Base-by-base conservation (phyloP, 768 basidiomycete genomes). In the Neoboletus brunneissimus region DNA sequence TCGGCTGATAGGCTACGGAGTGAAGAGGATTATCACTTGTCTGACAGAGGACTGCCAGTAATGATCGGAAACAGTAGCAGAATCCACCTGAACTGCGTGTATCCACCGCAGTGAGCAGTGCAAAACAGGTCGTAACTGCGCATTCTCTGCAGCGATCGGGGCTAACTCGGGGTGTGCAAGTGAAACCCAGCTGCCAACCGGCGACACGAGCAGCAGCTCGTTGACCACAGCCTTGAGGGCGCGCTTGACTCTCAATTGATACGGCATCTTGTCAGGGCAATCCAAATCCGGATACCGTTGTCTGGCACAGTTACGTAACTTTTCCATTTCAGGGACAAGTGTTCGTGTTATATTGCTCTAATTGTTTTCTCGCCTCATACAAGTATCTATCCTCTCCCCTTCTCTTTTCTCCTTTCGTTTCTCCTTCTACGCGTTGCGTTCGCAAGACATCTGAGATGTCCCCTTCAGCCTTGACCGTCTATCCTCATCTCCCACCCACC, bases 401-500 rank as follows among this genome's bases (percentile, higher is more conserved):
- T 15, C 10, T 18, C 1, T 8, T 38, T n/a, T 5, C 12, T 52
- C 15, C n/a, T 23, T 32, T 48, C 32, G 12, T 32, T 42, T 42
- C 27, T 23, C 20, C 31, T 53, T n/a, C 51, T 42, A 16, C 20
- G 16, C 5, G 16, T 44, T 45, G 52, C 29, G 18, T n/a, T 20
- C 45, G 16, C 42, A 18, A 48, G 54, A 57, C 50, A 52, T 66
- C 54, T 41, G 56, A 7, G 53, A 72, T 73, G 67, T 63, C 66
- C 41, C 49, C 62, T 27, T 48, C 58, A 18, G n/a, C 62, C 12
- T 67, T 61, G 7, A 45, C 61, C 13, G 53, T 62, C 10, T 51
- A 54, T 53, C 49, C 63, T 6, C 57, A 54, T 27, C 75, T 66
- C 15, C 74, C 74, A 4, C 72, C 74, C 4, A 75, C 74, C n/a